Evolutionary conservation across 306 rosid genomes (phyloP), one percentile per base, ranked within the genome.

Genomic region (Acacia confusa): DNA sequence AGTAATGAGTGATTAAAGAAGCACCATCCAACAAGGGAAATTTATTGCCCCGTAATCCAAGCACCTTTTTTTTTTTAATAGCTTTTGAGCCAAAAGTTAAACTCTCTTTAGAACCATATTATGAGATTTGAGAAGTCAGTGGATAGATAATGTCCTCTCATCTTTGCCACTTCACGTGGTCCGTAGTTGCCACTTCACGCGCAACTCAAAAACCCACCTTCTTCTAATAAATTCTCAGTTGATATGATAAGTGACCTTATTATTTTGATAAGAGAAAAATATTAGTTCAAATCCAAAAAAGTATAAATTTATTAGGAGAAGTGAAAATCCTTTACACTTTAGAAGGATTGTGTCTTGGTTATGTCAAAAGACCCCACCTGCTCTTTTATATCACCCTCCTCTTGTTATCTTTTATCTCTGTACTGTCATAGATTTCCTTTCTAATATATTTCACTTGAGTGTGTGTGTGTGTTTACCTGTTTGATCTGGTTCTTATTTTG

Each of bases 141-240:
- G 94, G 91, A 86, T 78, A 63, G 77, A 66, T 80, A 88, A 87
- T 84, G 82, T 73, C 80, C 19, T 65, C 53, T 79, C 67, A 57
- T 74, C 81, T 84, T 86, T 87, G 89, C 90, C 87, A 83, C 91
- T 94, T 92, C 97, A 92, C 94, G 94, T 94, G 97, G 91, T 84
- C 81, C 79, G 84, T 89, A 88, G 83, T 83, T 86, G 86, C 80
- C 83, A 82, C 78, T 84, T 85, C 48, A 87, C 79, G 81, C 55
- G 72, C 67, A 28, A 36, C 72, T 66, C 24, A 61, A 25, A 61
- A 61, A 1, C 61, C 27, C 12, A 55, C 61, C 63, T 16, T n/a
- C n/a, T n/a, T n/a, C n/a, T n/a, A n/a, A 28, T 3, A 30, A 30
- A 4, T 4, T 32, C 1, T 34, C 0, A 0, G 8, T 36, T 36